A percentile compares a stretch with the other conserved stretches of the same genome.
Conservation (phyloP, 2,329 filamentous ascomycete species). For the Diaporthe vaccinii region DNA sequence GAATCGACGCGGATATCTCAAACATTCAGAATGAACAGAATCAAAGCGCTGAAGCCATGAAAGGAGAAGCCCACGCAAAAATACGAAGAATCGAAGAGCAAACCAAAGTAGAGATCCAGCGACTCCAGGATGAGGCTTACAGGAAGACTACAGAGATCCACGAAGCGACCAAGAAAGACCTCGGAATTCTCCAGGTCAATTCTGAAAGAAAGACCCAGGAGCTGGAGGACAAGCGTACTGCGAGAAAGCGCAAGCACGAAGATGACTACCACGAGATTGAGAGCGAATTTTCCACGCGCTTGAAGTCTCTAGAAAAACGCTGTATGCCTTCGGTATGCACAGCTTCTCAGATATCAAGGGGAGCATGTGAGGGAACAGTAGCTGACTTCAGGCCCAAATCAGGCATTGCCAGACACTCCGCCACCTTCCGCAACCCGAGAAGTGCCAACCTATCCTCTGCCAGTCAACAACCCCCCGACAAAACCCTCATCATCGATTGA, state of each 20-base stretch:
- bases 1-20: not conserved
- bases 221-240: not conserved
- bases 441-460: not conserved
- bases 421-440: not conserved
- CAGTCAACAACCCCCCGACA: not conserved
- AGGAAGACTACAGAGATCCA: not conserved
- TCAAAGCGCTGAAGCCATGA: not conserved
- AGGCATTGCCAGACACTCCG: not conserved
- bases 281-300: not conserved
- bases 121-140: not conserved
- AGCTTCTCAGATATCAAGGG: no score
- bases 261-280: not conserved
- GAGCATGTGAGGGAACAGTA: not conserved
- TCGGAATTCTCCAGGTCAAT: not conserved
- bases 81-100: not conserved
- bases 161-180: not conserved
- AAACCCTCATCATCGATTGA: not conserved
- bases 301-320: not conserved
- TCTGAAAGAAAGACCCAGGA: not conserved
- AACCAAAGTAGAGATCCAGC: not conserved
- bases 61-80: not conserved
- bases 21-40: not conserved
- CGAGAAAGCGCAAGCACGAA: constrained; percentile 18
- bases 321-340: not conserved
- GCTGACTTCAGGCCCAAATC: constrained; percentile 3